phyloP scores from a whole-genome alignment of 2,329 filamentous ascomycete genomes.

The Botrytis tulipae region DNA sequence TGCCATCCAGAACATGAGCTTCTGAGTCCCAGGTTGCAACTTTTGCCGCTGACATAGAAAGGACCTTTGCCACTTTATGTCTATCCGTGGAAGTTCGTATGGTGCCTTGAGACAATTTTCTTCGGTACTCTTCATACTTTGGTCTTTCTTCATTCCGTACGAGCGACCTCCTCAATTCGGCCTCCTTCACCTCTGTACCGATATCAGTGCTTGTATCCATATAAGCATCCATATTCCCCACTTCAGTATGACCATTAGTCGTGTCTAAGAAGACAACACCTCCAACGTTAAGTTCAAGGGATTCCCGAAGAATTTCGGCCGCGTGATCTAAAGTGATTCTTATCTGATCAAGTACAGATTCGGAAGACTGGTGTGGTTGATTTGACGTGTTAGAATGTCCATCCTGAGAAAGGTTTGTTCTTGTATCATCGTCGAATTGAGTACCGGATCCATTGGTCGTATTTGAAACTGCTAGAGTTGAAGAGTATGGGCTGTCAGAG shows the following conservation, averaged over 20 bases:
- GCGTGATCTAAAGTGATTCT: slow-evolving; percentile 33
- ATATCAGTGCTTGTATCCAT: slow-evolving; percentile 23
- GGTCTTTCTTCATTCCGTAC: neutral
- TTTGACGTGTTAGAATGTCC: neutral
- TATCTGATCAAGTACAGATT: slow-evolving; percentile 34
- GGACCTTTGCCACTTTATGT: slow-evolving; percentile 32
- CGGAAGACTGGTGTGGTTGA: slow-evolving; percentile 1
- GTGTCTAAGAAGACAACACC: slow-evolving; percentile 37
- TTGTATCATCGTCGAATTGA: neutral
- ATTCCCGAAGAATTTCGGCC: slow-evolving; percentile 34
- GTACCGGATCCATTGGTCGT: neutral
- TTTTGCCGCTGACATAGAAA: slow-evolving; percentile 32
- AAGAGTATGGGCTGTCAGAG: neutral
- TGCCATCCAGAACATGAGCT: slow-evolving; percentile 28
- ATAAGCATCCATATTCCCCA: slow-evolving; percentile 22
- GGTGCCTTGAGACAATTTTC: slow-evolving; percentile 24
- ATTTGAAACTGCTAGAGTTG: neutral
- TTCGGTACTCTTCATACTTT: neutral
- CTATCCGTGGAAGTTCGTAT: slow-evolving; percentile 27
- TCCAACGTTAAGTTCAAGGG: slow-evolving; percentile 34
- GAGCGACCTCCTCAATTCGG: neutral
- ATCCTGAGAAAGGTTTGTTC: neutral
- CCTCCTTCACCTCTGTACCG: slow-evolving; percentile 23
- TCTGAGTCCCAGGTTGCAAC: slow-evolving; percentile 27
- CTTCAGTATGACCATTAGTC: slow-evolving; percentile 28